These are phyloP conservation scores for Apiospora koreana DNA, from an alignment of 2,329 filamentous ascomycete genomes.

Conservation along the genomic window DNA sequence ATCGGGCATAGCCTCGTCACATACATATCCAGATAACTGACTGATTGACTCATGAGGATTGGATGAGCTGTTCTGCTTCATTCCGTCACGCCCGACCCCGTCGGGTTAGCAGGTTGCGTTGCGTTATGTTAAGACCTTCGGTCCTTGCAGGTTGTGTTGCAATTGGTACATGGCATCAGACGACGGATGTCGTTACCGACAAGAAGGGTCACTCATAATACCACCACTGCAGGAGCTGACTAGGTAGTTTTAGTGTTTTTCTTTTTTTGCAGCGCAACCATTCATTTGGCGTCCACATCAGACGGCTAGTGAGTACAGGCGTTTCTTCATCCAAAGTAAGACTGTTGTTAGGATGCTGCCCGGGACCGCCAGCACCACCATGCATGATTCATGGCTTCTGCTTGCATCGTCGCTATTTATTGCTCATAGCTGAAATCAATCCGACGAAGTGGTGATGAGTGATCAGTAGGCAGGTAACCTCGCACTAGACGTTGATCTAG, in stretches of 20 bases:
- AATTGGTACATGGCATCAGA: constrained; percentile 1
- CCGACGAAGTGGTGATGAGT: neutral
- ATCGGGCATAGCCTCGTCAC: neutral
- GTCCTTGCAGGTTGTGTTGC: constrained; percentile 5
- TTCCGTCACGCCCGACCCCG: neutral
- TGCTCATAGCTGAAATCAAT: neutral
- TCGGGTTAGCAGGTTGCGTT: neutral
- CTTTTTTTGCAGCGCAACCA: neutral
- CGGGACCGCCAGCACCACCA: neutral
- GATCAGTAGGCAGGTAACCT: neutral
- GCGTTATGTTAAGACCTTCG: neutral
- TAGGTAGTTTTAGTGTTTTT: too few relatives aligned
- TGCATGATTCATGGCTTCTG: neutral
- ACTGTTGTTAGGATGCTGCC: neutral
- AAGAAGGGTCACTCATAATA: neutral
- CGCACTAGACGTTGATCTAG: neutral
- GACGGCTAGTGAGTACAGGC: neutral
- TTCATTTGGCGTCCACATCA: neutral
- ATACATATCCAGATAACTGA: neutral
- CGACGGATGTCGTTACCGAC: constrained; percentile 3
- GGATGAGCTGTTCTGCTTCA: neutral
- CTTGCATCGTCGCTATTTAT: neutral
- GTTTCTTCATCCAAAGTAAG: neutral
- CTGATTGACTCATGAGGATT: neutral
- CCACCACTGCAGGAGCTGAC: constrained; percentile 1